These are phyloP conservation scores for Albifimbria verrucaria DNA, from an alignment of 2,329 filamentous ascomycete species.

Conservation along the genomic window DNA sequence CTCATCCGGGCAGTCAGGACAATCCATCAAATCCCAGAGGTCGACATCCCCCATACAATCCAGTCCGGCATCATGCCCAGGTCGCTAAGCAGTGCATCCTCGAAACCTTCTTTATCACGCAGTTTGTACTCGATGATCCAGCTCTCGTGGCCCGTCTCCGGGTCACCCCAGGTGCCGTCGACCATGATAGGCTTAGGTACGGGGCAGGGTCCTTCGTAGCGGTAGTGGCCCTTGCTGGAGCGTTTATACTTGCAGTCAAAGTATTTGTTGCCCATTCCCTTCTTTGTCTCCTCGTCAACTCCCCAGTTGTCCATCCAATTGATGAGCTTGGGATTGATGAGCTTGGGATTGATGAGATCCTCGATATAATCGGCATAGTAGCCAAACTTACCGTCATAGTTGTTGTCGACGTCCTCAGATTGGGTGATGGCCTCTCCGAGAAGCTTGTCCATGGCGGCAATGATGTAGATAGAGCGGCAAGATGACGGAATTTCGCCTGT, in stretches of 20 bases:
- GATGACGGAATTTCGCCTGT: background rate
- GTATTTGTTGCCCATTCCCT: background rate
- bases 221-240: background rate
- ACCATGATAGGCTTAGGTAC: background rate
- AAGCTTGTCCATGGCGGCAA: background rate
- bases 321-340: background rate
- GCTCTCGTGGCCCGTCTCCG: background rate
- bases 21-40: background rate
- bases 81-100: background rate
- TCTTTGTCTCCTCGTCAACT: background rate
- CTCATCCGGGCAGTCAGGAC: background rate
- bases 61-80: conserved; percentile 6
- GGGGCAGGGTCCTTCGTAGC: background rate
- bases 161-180: background rate
- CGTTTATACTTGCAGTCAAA: background rate
- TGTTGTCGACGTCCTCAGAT: background rate
- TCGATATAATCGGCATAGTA: background rate
- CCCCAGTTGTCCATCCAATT: background rate
- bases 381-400: background rate
- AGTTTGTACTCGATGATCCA: background rate
- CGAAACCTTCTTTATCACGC: conserved; percentile 1
- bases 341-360: background rate
- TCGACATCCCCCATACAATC: conserved; percentile 7
- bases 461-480: background rate
- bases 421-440: background rate